Evolutionary conservation across 2,329 filamentous ascomycete species (phyloP), one percentile per base, ranked within the genome.

Genomic region (Sporothrix pallida): DNA sequence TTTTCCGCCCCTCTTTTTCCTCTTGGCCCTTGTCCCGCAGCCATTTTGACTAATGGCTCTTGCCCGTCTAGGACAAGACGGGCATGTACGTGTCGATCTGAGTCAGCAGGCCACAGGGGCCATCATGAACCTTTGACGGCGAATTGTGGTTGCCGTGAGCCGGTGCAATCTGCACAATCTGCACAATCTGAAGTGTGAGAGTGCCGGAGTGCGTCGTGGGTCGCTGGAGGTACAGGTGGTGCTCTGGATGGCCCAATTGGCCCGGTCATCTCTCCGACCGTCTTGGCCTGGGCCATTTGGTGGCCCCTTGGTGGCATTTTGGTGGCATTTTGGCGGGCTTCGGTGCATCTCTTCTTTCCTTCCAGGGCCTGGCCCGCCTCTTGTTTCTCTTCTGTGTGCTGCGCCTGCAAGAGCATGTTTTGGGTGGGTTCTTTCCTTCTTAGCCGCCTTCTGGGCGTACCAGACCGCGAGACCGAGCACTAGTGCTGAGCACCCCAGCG

Each of bases 381-480:
- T 26, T 26, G 23, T 26, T 26, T 26, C 1, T 26, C 1, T 26
- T 26, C 23, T 26, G 3, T 26, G 23, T 26, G 65, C 65, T 68
- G 65, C 65, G 65, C 65, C 65, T 68, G 44, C 23, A 20, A 68
- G 42, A n/a, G 65, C 46, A 52, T n/a, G 63, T 68, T 68, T 52
- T 48, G 42, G 62, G 65, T 52, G 46, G 65, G 65, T 37, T 50
- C 62, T 46, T 67, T 48, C 62, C 42, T 48, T 67, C 10, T 26
- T 26, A 26, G 20, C 62, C 42, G 20, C 42, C 62, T 48, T n/a
- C 60, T 67, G 20, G 42, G n/a, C 42, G 62, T 65, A 65, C 42
- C n/a, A 23, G 42, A 31, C 65, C 13, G 23, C 65, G 9, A 31
- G 12, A 48, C 2, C 42, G 44, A 26, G 65, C 65, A 52, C 46